Evolutionary conservation across 2,329 filamentous ascomycete genomes (phyloP), one percentile per base, ranked within the genome.

Genomic region (Plenodomus lindquistii): DNA sequence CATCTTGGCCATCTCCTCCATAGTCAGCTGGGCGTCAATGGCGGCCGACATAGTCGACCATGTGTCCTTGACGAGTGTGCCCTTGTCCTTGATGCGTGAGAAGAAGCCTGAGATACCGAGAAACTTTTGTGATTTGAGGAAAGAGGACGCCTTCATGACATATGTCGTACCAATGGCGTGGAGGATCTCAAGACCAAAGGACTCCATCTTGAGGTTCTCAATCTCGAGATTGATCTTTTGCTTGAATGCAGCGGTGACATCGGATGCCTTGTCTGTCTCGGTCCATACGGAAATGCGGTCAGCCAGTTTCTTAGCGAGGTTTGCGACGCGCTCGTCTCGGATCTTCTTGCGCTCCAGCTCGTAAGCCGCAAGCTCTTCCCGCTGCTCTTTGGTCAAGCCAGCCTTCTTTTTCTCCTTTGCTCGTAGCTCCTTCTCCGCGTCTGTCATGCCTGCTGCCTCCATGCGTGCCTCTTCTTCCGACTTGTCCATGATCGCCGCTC

Each of bases 201-300:
- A 95, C 76, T 99, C 94, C 91, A 99, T 99, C 81, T 97, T 99
- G 63, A 99, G 80, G 69, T 97, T 96, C 78, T 99, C 94, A 20
- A 96, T 90, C 76, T 99, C 94, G 35, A 97, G 85, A 35, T 87
- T 84, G 60, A 89, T 97, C 83, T 99, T 97, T 71, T 93, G 90
- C 71, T 92, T 87, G 79, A 97, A 99, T 0, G 94, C 89, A 48
- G 77, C 78, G 27, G 93, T 97, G 50, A 97, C 90, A 62, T 96
- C 91, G 13, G 75, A 54, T 38, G 87, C 84, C 77, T 94, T 96
- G 76, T 97, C 94, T 3, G 93, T 97, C 79, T 99, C 94, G 5
- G 94, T 97, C 93, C 92, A 97, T 36, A 97, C 85, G 57, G 87
- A 92, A 67, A 97, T 84, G 49, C 92, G 88, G 72, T 97, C 91